Evolutionary conservation across 2,329 filamentous ascomycete genomes (phyloP).

Genomic region (Dothistroma septosporum): DNA sequence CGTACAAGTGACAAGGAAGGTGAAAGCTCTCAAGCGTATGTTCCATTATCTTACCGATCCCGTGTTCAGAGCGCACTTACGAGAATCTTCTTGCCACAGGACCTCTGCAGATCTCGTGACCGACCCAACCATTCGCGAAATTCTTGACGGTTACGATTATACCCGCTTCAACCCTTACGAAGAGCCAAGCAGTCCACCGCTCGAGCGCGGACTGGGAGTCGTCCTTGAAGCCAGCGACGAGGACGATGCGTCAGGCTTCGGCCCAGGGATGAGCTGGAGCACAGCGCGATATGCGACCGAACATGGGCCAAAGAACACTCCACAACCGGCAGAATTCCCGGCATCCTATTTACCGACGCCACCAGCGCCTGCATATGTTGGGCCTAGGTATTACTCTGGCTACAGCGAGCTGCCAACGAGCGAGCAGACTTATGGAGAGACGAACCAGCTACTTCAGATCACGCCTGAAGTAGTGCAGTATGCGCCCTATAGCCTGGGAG

Average conservation of each 20-base stretch:
- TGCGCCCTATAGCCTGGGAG: neutral
- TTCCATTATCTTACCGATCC: constrained; percentile 24
- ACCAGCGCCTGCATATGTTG: constrained; percentile 16
- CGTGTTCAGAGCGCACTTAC: constrained; percentile 35
- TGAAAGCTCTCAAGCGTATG: constrained; percentile 32
- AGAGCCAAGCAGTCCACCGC: constrained; percentile 8
- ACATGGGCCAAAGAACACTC: neutral
- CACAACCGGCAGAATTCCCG: neutral
- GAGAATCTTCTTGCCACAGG: constrained; percentile 31
- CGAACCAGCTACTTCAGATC: constrained; percentile 27
- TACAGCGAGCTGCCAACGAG: constrained; percentile 28
- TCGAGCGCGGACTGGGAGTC: constrained; percentile 14
- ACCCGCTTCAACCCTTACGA: constrained; percentile 11
- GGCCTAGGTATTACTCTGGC: constrained; percentile 10
- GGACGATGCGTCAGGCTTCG: neutral
- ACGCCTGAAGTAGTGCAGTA: constrained; percentile 13
- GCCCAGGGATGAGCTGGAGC: neutral
- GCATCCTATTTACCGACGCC: constrained; percentile 15
- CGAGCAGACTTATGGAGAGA: constrained; percentile 33
- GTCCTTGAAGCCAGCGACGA: neutral
- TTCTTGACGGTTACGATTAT: constrained; percentile 30
- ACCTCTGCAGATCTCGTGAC: constrained; percentile 15
- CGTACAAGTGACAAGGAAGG: constrained; percentile 11
- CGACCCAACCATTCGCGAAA: constrained; percentile 26
- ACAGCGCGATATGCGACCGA: neutral